These are phyloP conservation scores for Cytospora piceicola DNA, from an alignment of 2,329 filamentous ascomycete genomes.

Conservation along the genomic window DNA sequence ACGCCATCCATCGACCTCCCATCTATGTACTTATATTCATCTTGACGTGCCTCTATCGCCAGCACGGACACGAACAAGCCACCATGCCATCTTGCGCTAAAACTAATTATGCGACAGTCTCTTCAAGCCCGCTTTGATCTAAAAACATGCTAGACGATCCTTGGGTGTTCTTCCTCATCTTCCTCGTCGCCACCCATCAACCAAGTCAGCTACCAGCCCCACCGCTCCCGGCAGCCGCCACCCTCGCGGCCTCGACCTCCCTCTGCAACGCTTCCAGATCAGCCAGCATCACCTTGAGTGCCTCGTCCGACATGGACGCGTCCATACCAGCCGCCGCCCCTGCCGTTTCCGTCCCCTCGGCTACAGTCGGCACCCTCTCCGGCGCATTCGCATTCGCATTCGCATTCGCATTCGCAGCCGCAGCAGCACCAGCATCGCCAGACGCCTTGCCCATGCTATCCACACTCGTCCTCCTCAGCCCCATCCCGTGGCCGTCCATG, in stretches of 20 bases:
- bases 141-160: neutral
- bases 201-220: neutral
- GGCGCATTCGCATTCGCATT: neutral
- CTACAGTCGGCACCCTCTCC: conserved; percentile 31
- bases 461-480: conserved; percentile 39
- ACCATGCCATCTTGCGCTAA: neutral
- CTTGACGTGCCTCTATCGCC: neutral
- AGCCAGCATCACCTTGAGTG: conserved; percentile 66
- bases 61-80: neutral
- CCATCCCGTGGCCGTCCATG: conserved; percentile 40
- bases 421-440: conserved; percentile 17
- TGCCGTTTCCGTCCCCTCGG: conserved; percentile 33
- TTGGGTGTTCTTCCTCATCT: too few species aligned
- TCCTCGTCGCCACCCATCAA: conserved; percentile 10
- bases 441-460: conserved; percentile 35
- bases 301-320: conserved; percentile 39
- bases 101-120: neutral
- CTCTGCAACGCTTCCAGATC: conserved; percentile 73
- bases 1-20: neutral
- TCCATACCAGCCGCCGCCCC: conserved; percentile 38
- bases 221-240: conserved; percentile 40
- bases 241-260: conserved; percentile 72
- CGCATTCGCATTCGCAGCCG: neutral
- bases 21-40: conserved; percentile 17
- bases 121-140: neutral